Evolutionary conservation across 2,329 filamentous ascomycete genomes (phyloP).

Genomic region (Botryosphaeria dothidea): DNA sequence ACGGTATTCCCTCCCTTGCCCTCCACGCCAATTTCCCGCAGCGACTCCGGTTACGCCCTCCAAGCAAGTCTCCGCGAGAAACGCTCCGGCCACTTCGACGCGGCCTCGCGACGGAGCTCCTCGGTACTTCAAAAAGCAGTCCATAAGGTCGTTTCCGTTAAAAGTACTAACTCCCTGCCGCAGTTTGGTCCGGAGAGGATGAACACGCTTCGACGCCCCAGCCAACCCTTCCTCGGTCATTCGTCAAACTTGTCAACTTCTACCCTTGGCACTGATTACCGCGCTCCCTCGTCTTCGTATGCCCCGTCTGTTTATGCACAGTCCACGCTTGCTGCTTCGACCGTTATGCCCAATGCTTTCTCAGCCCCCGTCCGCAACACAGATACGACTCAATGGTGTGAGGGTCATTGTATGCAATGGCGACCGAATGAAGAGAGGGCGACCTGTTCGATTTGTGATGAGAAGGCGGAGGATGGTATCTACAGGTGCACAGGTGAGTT

Average conservation of each 20-base stretch:
- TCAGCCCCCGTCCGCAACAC: conserved; percentile 78
- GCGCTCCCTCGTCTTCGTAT: conserved; percentile 56
- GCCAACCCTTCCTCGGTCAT: conserved; percentile 69
- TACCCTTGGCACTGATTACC: conserved; percentile 52
- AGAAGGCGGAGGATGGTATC: conserved; percentile 71
- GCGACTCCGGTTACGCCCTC: conserved; percentile 87
- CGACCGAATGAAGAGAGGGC: conserved; percentile 59
- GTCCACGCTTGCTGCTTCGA: conserved; percentile 82
- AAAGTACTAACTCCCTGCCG: conserved; percentile 29
- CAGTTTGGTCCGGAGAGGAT: conserved; percentile 75
- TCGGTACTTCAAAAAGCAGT: conserved; percentile 51
- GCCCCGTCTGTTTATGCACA: conserved; percentile 82
- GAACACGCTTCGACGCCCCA: conserved; percentile 63
- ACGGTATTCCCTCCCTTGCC: conserved; percentile 76
- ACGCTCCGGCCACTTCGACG: conserved; percentile 88
- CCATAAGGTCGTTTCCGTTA: conserved; percentile 1
- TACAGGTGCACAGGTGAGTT: conserved; percentile 66
- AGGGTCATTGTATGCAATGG: conserved; percentile 79
- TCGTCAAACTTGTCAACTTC: conserved; percentile 68
- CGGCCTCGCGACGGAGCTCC: conserved; percentile 81
- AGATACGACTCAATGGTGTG: conserved; percentile 78
- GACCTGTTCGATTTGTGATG: conserved; percentile 73
- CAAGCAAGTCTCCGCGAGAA: conserved; percentile 89
- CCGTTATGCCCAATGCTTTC: conserved; percentile 82
- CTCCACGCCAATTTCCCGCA: conserved; percentile 78